Percentiles rank a stretch among this genome's conserved stretches.
phyloP scores from a whole-genome alignment of 2,329 filamentous ascomycete species.

The Neonectria magnoliae region DNA sequence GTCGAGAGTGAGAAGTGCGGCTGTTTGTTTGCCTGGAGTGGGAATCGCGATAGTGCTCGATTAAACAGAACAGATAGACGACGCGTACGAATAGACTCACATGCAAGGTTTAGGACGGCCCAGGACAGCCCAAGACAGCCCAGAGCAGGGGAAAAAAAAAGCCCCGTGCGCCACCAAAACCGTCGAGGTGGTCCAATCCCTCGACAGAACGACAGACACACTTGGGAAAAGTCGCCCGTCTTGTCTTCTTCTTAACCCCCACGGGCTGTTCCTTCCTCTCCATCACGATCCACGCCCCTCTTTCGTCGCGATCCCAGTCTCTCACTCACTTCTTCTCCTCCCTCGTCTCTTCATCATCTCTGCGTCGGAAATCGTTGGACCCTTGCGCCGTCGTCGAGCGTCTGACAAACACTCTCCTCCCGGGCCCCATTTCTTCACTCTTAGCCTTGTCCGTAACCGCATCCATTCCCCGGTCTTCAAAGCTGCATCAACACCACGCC shows the following conservation, averaged over 20 bases:
- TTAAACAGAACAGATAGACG: not conserved
- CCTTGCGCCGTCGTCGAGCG: not conserved
- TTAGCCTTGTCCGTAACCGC: slow-evolving; percentile 12
- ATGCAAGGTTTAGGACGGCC: slow-evolving; percentile 17
- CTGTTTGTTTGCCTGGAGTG: not conserved
- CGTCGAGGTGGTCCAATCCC: not conserved
- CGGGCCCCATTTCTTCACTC: not conserved
- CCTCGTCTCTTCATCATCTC: not conserved
- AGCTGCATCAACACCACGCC: slow-evolving; percentile 18
- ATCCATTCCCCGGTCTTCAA: slow-evolving; percentile 9
- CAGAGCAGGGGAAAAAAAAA: not conserved
- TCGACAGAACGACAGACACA: not conserved
- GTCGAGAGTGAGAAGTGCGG: not conserved
- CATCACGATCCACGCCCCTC: not conserved
- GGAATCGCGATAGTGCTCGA: not conserved
- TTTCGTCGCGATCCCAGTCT: not conserved
- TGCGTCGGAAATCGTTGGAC: not conserved
- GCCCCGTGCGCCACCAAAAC: slow-evolving; percentile 17
- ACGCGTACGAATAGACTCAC: slow-evolving; percentile 21
- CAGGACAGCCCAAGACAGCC: slow-evolving; percentile 15
- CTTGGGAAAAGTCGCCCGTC: not conserved
- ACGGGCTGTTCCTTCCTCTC: not conserved
- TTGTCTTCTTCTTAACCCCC: not conserved
- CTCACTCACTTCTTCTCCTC: not conserved
- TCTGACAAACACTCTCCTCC: not conserved